These are phyloP conservation scores for Crotalaria pallida DNA, from an alignment of 306 rosid species.

Conservation along the genomic window DNA sequence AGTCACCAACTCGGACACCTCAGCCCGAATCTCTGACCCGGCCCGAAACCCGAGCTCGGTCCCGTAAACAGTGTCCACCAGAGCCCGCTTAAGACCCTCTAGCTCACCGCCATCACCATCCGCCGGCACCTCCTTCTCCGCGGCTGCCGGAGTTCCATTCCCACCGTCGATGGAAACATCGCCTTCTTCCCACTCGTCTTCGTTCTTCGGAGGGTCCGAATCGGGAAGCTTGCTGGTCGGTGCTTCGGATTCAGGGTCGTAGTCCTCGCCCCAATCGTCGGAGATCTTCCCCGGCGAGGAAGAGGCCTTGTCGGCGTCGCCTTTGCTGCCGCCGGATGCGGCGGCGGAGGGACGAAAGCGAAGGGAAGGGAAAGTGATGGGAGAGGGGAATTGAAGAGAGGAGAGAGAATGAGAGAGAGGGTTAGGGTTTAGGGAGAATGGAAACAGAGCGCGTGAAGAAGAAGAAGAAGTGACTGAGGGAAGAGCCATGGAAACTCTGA, in stretches of 20 bases:
- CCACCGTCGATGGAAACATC: slow-evolving; percentile 27
- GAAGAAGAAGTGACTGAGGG: background rate
- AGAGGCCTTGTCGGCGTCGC: slow-evolving; percentile 25
- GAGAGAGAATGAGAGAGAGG: background rate
- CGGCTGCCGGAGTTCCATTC: slow-evolving; percentile 40
- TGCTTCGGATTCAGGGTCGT: slow-evolving; percentile 43
- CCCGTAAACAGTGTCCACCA: slow-evolving; percentile 81
- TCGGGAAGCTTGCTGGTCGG: slow-evolving; percentile 39
- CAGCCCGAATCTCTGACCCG: slow-evolving; percentile 77
- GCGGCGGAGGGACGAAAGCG: slow-evolving; percentile 20
- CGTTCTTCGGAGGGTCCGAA: slow-evolving; percentile 65
- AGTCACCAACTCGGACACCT: slow-evolving; percentile 74
- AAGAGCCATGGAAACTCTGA: slow-evolving; percentile 37
- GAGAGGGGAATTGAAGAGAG: slow-evolving; percentile 15
- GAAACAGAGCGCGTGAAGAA: slow-evolving; percentile 22
- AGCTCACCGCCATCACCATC: slow-evolving; percentile 30
- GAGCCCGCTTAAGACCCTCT: slow-evolving; percentile 59
- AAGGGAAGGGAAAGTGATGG: slow-evolving; percentile 39
- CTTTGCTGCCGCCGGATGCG: slow-evolving; percentile 31
- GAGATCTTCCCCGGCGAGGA: slow-evolving; percentile 28
- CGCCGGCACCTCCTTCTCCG: background rate
- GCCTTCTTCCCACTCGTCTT: slow-evolving; percentile 74
- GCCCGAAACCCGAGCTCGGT: slow-evolving; percentile 79
- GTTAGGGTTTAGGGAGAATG: slow-evolving; percentile 31
- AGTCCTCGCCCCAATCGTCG: slow-evolving; percentile 72